These are phyloP conservation scores for Rhinocladiella similis DNA, from an alignment of 2,329 filamentous ascomycete genomes.

Conservation along the genomic window DNA sequence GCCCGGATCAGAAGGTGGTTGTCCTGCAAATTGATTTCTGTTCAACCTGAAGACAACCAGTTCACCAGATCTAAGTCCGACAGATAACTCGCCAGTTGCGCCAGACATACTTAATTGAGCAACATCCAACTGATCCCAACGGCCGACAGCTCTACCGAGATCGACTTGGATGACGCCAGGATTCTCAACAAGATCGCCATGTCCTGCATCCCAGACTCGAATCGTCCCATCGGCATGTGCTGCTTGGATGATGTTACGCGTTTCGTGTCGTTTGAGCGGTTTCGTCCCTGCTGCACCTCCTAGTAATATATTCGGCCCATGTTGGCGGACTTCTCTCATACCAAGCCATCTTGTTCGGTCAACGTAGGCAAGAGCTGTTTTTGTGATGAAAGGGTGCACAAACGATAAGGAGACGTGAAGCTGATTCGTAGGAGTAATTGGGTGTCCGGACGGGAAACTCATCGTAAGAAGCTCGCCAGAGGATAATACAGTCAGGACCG, in stretches of 20 bases:
- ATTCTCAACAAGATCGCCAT: conserved; percentile 93
- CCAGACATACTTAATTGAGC: conserved; percentile 77
- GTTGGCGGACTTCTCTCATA: conserved; percentile 78
- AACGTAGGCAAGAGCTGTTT: conserved; percentile 69
- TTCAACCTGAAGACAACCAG: conserved; percentile 85
- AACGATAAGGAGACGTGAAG: conserved; percentile 84
- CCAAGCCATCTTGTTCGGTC: conserved; percentile 83
- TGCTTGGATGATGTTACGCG: conserved; percentile 79
- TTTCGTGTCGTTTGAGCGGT: conserved; percentile 74
- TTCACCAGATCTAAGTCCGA: conserved; percentile 80
- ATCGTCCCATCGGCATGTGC: conserved; percentile 89
- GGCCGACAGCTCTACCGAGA: conserved; percentile 75
- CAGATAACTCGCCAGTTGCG: conserved; percentile 80
- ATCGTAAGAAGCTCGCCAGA: conserved; percentile 88
- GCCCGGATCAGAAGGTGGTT: conserved; percentile 47
- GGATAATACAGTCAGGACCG: conserved; percentile 73
- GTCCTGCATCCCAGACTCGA: conserved; percentile 89
- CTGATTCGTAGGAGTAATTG: conserved; percentile 89
- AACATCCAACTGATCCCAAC: conserved; percentile 75
- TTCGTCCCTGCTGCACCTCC: conserved; percentile 74
- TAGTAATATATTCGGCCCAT: conserved; percentile 74
- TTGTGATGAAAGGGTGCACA: conserved; percentile 84
- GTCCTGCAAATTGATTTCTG: conserved; percentile 71
- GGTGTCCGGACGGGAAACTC: conserved; percentile 88
- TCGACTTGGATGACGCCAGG: conserved; percentile 79